Conservation (phyloP, 257 asterid genomes). For the Mitragyna speciosa region DNA sequence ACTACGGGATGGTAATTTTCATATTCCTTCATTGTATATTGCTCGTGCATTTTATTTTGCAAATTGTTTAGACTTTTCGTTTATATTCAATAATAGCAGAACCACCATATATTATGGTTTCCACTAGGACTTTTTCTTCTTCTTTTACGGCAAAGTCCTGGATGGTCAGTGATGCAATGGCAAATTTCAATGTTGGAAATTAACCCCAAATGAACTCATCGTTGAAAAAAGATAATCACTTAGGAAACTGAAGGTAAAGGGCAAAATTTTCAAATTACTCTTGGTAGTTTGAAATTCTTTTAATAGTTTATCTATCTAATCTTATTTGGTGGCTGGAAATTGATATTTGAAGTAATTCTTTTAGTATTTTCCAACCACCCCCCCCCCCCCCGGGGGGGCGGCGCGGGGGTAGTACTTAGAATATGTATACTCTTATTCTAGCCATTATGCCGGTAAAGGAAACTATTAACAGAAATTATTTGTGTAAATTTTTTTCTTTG, state of each 20-base stretch:
- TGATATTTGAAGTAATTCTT: not conserved
- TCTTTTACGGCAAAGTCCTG: not conserved
- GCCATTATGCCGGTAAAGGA: not conserved
- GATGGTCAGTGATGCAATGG: not conserved
- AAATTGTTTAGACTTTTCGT: not conserved
- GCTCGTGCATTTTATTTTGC: not conserved
- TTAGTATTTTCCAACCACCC: not conserved
- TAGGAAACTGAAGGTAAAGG: not conserved
- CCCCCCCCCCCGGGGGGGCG: no score
- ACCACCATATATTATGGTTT: not conserved
- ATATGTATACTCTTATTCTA: not conserved
- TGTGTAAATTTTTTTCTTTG: not conserved
- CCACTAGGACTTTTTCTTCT: not conserved
- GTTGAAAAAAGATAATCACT: not conserved
- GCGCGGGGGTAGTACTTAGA: no score
- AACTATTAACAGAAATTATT: not conserved
- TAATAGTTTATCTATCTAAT: not conserved
- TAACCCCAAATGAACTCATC: not conserved
- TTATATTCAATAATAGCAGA: not conserved
- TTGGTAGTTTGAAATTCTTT: conserved; percentile 12
- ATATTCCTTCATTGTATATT: not conserved
- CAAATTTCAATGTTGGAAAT: not conserved
- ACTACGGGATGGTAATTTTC: conserved; percentile 58
- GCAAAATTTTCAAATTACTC: not conserved
- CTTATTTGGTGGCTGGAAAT: conserved; percentile 7